Conservation (phyloP, 192 early-diverging fungal species). For the Anaeromyces robustus region DNA sequence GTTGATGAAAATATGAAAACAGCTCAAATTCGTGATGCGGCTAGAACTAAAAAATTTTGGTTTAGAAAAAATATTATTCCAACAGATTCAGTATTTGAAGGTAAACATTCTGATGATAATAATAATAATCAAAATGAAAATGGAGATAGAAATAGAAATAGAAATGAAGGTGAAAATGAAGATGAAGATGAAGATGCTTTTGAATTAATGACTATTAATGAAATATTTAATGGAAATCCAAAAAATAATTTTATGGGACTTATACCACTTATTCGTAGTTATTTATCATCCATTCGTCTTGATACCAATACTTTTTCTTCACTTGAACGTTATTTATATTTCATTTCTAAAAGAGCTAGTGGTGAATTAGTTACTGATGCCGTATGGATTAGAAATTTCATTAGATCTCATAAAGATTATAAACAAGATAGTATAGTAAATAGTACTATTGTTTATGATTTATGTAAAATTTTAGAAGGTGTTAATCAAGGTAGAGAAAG, state of each 20-base stretch:
- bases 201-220: slow-evolving; percentile 63
- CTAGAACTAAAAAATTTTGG: slow-evolving; percentile 64
- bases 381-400: not conserved
- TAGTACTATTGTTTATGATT: not conserved
- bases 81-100: not conserved
- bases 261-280: slow-evolving; percentile 61
- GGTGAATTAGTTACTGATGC: not conserved
- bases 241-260: slow-evolving; percentile 58
- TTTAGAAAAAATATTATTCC: slow-evolving; percentile 71
- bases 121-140: too few relatives aligned
- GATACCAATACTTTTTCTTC: slow-evolving; percentile 32
- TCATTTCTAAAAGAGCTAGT: not conserved
- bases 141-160: too few relatives aligned
- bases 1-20: slow-evolving; percentile 88
- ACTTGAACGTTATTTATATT: not conserved
- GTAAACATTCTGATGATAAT: too few relatives aligned
- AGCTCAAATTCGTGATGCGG: slow-evolving; percentile 73
- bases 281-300: slow-evolving; percentile 59
- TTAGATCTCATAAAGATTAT: not conserved
- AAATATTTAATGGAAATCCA: slow-evolving; percentile 70
- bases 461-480: not conserved
- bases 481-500: not conserved
- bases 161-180: too few relatives aligned
- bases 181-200: slow-evolving; percentile 15
- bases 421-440: not conserved